phyloP scores from a whole-genome alignment of 2,329 filamentous ascomycete species.

The Pseudogymnoascus sp. region DNA sequence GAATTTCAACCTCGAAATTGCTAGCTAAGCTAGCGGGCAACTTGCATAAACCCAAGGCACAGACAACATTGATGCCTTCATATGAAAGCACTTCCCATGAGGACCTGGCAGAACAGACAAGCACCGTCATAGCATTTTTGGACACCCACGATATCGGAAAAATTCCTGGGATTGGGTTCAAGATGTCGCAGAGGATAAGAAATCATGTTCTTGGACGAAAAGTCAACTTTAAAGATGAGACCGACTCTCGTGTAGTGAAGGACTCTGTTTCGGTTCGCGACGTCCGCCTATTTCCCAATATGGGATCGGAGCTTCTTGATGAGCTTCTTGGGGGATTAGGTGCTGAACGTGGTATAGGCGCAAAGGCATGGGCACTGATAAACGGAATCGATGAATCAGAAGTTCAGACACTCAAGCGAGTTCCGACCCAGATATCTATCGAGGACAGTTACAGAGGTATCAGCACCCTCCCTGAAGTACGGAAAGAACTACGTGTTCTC shows the following conservation, averaged over 20 bases:
- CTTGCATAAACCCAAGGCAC: conserved; percentile 75
- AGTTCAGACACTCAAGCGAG: conserved; percentile 60
- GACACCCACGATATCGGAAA: conserved; percentile 68
- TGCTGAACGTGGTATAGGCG: conserved; percentile 60
- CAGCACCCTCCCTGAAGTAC: conserved; percentile 53
- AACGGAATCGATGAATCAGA: conserved; percentile 71
- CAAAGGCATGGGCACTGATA: conserved; percentile 66
- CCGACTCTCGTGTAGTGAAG: conserved; percentile 38
- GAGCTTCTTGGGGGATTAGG: conserved; percentile 62
- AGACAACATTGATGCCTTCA: conserved; percentile 73
- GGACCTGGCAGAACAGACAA: conserved; percentile 9
- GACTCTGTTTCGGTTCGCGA: conserved; percentile 56
- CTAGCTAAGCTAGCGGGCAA: conserved; percentile 78
- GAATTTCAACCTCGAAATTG: conserved; percentile 79
- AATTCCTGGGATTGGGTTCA: conserved; percentile 79
- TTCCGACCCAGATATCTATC: conserved; percentile 86
- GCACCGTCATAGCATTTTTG: conserved; percentile 46
- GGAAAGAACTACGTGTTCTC: conserved; percentile 59
- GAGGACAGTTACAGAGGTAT: conserved; percentile 82
- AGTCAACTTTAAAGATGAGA: conserved; percentile 30
- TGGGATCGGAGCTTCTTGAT: conserved; percentile 59
- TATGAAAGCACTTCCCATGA: conserved; percentile 31
- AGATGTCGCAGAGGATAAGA: conserved; percentile 60
- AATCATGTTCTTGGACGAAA: conserved; percentile 43
- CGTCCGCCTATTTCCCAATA: conserved; percentile 52